Base-by-base conservation (phyloP, 768 basidiomycete species). In the Phanerochaete carnosa region DNA sequence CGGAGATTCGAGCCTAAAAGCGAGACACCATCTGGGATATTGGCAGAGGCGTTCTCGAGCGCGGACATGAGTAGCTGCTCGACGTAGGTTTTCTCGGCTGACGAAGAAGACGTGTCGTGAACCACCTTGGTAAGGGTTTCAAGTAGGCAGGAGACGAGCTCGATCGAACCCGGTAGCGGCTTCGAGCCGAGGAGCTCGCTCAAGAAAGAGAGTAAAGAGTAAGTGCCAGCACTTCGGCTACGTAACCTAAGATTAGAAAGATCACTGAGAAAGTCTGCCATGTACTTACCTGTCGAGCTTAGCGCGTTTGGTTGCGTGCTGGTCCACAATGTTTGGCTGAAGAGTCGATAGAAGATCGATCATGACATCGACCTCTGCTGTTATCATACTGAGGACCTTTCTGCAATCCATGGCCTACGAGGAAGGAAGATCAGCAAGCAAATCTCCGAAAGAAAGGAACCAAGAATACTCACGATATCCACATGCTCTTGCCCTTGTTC, bases 21-120 rank as follows among this genome's bases (percentile, higher is more conserved):
- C 22, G 33, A 26, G 25, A 25, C 25, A 9, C 26, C 57, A 19
- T 26, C 45, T 57, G 69, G 74, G 26, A 90, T 77, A 58, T 82
- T 80, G 19, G 75, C 76, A 2, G 89, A 83, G 11, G 81, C 77
- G 64, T 80, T 84, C 63, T 92, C 89, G 25, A 95, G 79, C 1
- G 90, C 90, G 11, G 88, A 86, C 82, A 96, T 89, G 23, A 96
- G 70, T 59, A 94, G 79, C 71, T 96, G 95, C 70, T 92, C 87
- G 12, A 90, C 75, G 65, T 92, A 96, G 64, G 80, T 86, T 19
- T 87, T 80, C 54, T 90, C 91, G n/a, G 86, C 82, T 32, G 80
- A 78, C 4, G 80, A 73, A 33, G 80, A 69, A 8, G 84, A 77
- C 6, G 83, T 75, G 16, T 82, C 77, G 57, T 85, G 86, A 1